A percentile compares a stretch with the other conserved stretches of the same genome.
phyloP scores from a whole-genome alignment of 345 rosid species.

The Pugionium dolabratum region DNA sequence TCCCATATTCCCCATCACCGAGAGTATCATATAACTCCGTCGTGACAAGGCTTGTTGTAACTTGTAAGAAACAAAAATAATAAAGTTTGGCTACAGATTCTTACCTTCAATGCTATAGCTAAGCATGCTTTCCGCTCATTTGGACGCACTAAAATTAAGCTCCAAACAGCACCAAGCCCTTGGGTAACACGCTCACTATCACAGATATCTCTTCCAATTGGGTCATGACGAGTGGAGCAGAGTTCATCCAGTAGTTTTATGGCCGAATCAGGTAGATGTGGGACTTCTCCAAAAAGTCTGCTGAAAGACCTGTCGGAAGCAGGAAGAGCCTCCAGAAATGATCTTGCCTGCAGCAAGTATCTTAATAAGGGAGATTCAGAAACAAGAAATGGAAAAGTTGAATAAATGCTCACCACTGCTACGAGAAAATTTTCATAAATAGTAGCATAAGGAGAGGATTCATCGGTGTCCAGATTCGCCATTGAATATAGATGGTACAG shows the following conservation, averaged over 20 bases:
- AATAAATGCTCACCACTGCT: slow-evolving; percentile 65
- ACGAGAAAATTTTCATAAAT: slow-evolving; percentile 78
- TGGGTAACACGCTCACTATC: slow-evolving; percentile 93
- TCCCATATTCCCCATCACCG: slow-evolving; percentile 9
- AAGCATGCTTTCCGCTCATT: slow-evolving; percentile 78
- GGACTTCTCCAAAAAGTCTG: slow-evolving; percentile 92
- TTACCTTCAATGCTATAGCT: slow-evolving; percentile 84
- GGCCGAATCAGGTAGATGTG: slow-evolving; percentile 72
- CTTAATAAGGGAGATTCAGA: slow-evolving; percentile 34
- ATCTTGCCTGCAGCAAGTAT: slow-evolving; percentile 67
- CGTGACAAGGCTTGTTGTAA: not conserved
- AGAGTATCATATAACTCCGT: slow-evolving; percentile 27
- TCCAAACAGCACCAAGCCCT: slow-evolving; percentile 97
- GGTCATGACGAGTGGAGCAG: slow-evolving; percentile 72
- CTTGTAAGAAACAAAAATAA: slow-evolving; percentile 17
- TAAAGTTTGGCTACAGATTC: slow-evolving; percentile 21
- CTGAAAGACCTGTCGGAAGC: slow-evolving; percentile 94
- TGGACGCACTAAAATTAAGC: slow-evolving; percentile 92
- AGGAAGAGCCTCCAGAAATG: slow-evolving; percentile 81
- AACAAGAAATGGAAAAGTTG: slow-evolving; percentile 28
- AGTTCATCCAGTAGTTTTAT: slow-evolving; percentile 72
- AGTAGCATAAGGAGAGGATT: slow-evolving; percentile 51
- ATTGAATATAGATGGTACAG: slow-evolving; percentile 80
- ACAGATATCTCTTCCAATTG: slow-evolving; percentile 56
- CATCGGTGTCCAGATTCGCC: slow-evolving; percentile 48